Evolutionary conservation across 306 rosid species (phyloP).

Genomic region (Neltuma alba): DNA sequence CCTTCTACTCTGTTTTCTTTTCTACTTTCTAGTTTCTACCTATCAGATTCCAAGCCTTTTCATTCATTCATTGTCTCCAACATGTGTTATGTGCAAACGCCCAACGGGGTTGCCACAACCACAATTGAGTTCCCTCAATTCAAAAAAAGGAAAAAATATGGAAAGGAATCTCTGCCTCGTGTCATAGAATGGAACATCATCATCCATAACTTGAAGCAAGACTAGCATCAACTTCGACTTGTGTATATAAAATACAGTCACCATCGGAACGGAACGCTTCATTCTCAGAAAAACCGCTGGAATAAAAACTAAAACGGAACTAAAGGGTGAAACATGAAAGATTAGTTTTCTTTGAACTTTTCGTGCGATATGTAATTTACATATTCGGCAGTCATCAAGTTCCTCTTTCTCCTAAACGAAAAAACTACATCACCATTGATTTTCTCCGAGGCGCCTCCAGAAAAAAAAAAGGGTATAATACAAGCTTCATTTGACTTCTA

Average conservation of each 20-base stretch:
- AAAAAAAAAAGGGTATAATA: not conserved
- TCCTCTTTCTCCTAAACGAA: not conserved
- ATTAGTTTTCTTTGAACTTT: slow-evolving; percentile 5
- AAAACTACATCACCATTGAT: not conserved
- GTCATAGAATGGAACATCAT: no score
- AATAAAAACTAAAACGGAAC: not conserved
- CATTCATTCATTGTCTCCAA: not conserved
- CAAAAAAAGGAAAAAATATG: no score
- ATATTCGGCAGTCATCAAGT: not conserved
- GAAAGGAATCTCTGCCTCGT: not conserved
- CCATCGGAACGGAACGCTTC: not conserved
- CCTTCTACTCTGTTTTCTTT: not conserved
- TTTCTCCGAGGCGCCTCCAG: not conserved
- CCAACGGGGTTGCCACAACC: not conserved
- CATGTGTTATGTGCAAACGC: not conserved
- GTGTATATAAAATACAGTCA: not conserved
- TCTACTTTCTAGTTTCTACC: not conserved
- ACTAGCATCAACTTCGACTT: not conserved
- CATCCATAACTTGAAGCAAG: no score
- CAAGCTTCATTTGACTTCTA: not conserved
- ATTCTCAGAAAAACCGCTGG: not conserved
- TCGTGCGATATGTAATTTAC: not conserved
- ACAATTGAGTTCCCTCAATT: not conserved
- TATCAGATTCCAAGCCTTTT: not conserved
- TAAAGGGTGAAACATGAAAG: not conserved